A percentile compares a stretch with the other conserved stretches of the same genome.
These are phyloP conservation scores for Colletotrichum sojae DNA, from an alignment of 2,329 filamentous ascomycete genomes.

Conservation along the genomic window DNA sequence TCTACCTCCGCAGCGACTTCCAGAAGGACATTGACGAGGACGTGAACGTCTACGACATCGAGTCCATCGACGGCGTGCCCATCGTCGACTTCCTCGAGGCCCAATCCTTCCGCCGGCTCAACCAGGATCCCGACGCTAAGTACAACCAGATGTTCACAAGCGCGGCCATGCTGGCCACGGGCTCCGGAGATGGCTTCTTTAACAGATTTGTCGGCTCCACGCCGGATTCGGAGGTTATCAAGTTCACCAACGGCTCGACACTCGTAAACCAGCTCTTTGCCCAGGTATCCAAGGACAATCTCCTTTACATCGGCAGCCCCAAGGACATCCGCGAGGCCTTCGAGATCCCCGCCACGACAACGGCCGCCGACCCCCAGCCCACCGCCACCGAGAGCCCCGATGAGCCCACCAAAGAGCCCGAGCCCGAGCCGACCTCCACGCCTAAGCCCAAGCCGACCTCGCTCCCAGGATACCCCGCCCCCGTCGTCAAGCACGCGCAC, in stretches of 20 bases:
- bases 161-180: slow-evolving; percentile 3
- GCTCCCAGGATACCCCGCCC: slow-evolving; percentile 46
- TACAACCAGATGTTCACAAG: slow-evolving; percentile 42
- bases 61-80: slow-evolving; percentile 37
- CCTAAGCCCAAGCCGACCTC: slow-evolving; percentile 11
- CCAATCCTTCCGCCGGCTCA: background rate
- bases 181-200: background rate
- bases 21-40: background rate
- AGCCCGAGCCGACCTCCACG: background rate
- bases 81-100: slow-evolving; percentile 36
- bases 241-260: slow-evolving; percentile 34
- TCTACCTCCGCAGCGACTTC: slow-evolving; percentile 33
- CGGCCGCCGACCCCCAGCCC: background rate
- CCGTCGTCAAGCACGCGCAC: slow-evolving; percentile 43
- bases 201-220: slow-evolving; percentile 1
- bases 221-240: slow-evolving; percentile 26
- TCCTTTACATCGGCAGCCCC: slow-evolving; percentile 9
- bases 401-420: background rate
- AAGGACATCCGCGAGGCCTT: slow-evolving; percentile 28
- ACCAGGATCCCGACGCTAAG: slow-evolving; percentile 44
- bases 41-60: slow-evolving; percentile 40
- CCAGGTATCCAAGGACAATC: background rate
- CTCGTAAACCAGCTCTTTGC: slow-evolving; percentile 18
- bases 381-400: background rate
- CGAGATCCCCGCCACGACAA: slow-evolving; percentile 22